Base-by-base conservation (phyloP, 1,284 basidiomycete genomes). In the Ganoderma multipileum region DNA sequence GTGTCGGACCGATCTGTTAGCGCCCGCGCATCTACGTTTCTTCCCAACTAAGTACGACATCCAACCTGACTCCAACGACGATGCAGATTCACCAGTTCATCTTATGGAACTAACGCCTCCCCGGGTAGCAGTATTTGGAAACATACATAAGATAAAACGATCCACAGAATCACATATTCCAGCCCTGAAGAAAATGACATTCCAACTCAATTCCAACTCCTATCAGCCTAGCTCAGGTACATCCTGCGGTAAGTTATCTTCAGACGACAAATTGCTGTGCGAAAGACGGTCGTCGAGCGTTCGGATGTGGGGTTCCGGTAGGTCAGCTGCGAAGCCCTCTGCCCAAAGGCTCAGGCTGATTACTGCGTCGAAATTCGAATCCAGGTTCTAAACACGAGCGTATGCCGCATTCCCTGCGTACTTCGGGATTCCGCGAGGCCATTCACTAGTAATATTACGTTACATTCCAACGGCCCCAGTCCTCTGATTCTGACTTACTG, bases 301-400 rank as follows among this genome's bases (percentile, higher is more conserved):
- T 36, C 59, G 59, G 52, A 33, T 6, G 28, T 63, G 64, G 14
- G 26, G 61, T 59, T 68, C 67, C 64, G 60, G 30, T 28, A 54
- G 60, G 63, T 68, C 67, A 68, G 52, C 63, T 68, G 67, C 39
- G 60, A 18, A 23, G 20, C 47, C 41, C 30, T 47, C 54, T 33
- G 52, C 28, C 52, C 52, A 55, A 54, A 54, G 12, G 36, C 42
- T 9, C 9, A 9, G 11, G 11, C 63, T 65, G 33, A 59, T 60
- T 8, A 38, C 20, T 11, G 4, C 23, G 23, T 42, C 38, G 20
- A 44, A 58, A 33, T 54, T 42, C 38, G 20, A 44, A 58, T 39
- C 60, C 64, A 68, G 67, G 65, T 41, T 55, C 18, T 28, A 26
- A 52, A 18, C 28, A 18, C 14, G 28, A 30, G 28, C 12, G 23